phyloP scores from a whole-genome alignment of 495 filamentous ascomycete genomes.

The Xylaria flabelliformis region DNA sequence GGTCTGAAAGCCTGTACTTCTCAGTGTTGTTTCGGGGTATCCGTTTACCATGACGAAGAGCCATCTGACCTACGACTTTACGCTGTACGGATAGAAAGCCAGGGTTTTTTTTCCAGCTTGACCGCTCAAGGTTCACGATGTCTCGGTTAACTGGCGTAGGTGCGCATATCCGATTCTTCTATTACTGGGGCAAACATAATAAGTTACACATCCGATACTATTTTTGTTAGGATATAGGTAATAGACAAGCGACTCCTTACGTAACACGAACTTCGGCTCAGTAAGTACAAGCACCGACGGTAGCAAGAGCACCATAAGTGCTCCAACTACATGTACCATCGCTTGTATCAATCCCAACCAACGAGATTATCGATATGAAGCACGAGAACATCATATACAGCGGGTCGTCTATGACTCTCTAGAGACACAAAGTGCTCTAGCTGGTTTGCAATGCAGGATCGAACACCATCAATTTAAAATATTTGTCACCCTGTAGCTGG shows the following conservation, averaged over 20 bases:
- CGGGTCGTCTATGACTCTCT: not conserved
- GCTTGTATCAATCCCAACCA: not conserved
- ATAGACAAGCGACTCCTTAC: not conserved
- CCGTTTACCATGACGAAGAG: not conserved
- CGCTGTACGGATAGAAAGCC: not conserved
- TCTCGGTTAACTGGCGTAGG: not conserved
- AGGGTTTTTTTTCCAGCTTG: not conserved
- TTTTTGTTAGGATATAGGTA: not conserved
- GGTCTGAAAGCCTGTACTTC: not conserved
- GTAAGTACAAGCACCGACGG: not conserved
- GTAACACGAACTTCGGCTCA: not conserved
- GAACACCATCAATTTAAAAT: not conserved
- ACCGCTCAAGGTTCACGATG: not conserved
- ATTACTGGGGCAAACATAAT: not conserved
- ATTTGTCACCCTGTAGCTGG: not conserved
- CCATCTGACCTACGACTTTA: not conserved
- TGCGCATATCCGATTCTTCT: not conserved
- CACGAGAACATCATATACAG: not conserved
- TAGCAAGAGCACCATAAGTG: not conserved
- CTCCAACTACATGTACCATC: not conserved
- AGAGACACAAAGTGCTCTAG: not conserved
- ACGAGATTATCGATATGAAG: not conserved
- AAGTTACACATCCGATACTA: no score
- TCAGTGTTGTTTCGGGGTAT: not conserved
- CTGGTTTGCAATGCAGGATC: not conserved